These are phyloP conservation scores for Corallochytrium limacisporum DNA, from an alignment of 78 protist genomes.

Conservation along the genomic window DNA sequence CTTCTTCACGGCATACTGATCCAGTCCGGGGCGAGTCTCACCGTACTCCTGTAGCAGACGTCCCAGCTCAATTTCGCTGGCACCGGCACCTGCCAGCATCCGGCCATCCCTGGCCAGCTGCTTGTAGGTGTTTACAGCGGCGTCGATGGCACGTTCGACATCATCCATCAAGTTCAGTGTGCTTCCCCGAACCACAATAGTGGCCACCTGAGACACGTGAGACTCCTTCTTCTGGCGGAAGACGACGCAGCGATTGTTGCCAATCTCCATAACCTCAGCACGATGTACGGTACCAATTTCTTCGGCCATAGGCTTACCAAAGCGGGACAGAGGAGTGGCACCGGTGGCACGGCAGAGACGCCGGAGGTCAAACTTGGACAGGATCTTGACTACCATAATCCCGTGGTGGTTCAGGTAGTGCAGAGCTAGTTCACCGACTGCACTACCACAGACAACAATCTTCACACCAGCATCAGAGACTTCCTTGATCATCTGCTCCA, in stretches of 20 bases:
- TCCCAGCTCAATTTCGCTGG: conserved; percentile 81
- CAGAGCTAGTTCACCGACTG: conserved; percentile 85
- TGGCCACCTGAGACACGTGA: conserved; percentile 47
- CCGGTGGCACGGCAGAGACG: conserved; percentile 81
- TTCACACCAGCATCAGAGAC: conserved; percentile 85
- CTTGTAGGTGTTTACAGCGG: conserved; percentile 86
- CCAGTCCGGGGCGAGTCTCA: conserved; percentile 46
- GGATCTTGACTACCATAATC: conserved; percentile 70
- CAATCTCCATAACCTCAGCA: conserved; percentile 50
- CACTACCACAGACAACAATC: conserved; percentile 70
- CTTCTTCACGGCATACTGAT: conserved; percentile 85
- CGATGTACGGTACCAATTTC: background rate
- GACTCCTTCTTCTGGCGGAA: conserved; percentile 41
- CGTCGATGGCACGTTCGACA: conserved; percentile 90
- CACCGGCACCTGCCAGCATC: conserved; percentile 95
- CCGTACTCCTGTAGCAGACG: conserved; percentile 1
- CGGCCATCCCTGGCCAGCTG: conserved; percentile 61
- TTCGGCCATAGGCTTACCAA: conserved; percentile 15
- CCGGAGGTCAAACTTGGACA: conserved; percentile 89
- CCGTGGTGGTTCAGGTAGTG: conserved; percentile 79
- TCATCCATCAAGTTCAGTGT: conserved; percentile 90
- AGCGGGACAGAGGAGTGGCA: conserved; percentile 73
- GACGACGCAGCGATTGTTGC: conserved; percentile 40
- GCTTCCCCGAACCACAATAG: conserved; percentile 88
- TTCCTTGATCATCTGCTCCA: conserved; percentile 40